A percentile compares a stretch with the other conserved stretches of the same genome.
These are phyloP conservation scores for Alloteropsis semialata DNA, from an alignment of 176 grass and related monocot species.

Conservation along the genomic window DNA sequence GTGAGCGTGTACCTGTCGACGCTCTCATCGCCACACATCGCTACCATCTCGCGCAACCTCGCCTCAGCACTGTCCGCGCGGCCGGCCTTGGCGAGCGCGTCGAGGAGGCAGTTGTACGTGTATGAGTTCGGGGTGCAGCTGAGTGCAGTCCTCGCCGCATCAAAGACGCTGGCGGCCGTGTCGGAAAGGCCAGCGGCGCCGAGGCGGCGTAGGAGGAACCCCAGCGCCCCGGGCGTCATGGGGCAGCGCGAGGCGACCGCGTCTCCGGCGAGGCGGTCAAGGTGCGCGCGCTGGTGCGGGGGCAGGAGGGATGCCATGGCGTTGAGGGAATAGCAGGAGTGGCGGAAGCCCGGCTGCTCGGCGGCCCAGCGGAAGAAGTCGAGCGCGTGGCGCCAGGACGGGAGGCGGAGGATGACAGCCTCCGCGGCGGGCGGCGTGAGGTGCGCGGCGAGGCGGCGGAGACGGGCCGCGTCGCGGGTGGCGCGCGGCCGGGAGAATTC, in stretches of 20 bases:
- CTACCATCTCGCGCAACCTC: slow-evolving; percentile 66
- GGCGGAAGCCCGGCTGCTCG: slow-evolving; percentile 60
- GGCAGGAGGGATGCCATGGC: slow-evolving; percentile 69
- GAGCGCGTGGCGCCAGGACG: slow-evolving; percentile 55
- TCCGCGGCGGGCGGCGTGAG: slow-evolving; percentile 39
- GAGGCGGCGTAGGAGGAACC: slow-evolving; percentile 74
- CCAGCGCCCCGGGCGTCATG: slow-evolving; percentile 73
- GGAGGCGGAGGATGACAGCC: slow-evolving; percentile 50
- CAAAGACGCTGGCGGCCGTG: slow-evolving; percentile 53
- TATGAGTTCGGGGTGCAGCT: slow-evolving; percentile 69
- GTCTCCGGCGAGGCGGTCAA: slow-evolving; percentile 49
- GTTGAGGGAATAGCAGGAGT: slow-evolving; percentile 85
- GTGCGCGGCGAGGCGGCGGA: slow-evolving; percentile 38
- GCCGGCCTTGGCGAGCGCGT: slow-evolving; percentile 57
- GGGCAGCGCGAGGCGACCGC: slow-evolving; percentile 33
- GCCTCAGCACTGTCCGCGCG: slow-evolving; percentile 38
- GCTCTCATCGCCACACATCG: slow-evolving; percentile 5
- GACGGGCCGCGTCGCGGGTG: slow-evolving; percentile 37
- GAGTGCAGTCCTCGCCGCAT: slow-evolving; percentile 36
- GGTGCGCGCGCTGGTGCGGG: slow-evolving; percentile 33
- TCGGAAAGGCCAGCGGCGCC: slow-evolving; percentile 50
- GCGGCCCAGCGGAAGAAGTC: slow-evolving; percentile 83
- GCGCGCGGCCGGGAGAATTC: slow-evolving; percentile 63
- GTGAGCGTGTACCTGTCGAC: slow-evolving; percentile 84
- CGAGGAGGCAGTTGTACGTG: slow-evolving; percentile 80